Base-by-base conservation (phyloP, 2,329 filamentous ascomycete genomes). In the Cercospora canescens region DNA sequence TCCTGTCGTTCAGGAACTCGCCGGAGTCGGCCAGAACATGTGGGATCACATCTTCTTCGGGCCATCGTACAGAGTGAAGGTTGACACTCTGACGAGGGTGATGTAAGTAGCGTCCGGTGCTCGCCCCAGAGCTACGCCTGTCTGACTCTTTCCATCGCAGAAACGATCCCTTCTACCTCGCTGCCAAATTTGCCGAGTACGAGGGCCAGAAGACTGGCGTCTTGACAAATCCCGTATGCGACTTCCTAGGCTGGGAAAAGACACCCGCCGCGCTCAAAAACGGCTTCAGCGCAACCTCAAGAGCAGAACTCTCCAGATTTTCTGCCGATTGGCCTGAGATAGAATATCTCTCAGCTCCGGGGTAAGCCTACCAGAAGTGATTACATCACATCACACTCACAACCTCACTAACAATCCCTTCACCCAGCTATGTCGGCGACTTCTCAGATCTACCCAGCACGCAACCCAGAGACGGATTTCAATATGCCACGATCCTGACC, bases 21-120 rank as follows among this genome's bases (percentile, higher is more conserved):
- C 85, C 1, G 86, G 88, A 50, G 88, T 91, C 2, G 89, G 89
- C 6, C 84, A 84, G 66, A 88, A 90, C 76, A 80, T 91, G 4
- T 80, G 87, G 65, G 88, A 91, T 72, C 87, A 88, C 54, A 78
- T 71, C 39, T 73, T 77, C 68, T 83, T 86, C 21, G 75, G 68
- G 6, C 63, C 66, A 2, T 52, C 64, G 4, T 69, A 73, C 26
- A 69, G 65, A 18, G 72, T 75, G 35, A 71, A 74, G 18, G 60
- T 71, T 7, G 60, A 70, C 1, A 74, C 73, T 3, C 62, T 67
- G 28, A 70, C 66, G 24, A 50, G 48, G 6, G 60, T 71, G 16
- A 60, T 63, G 50, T 54, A 54, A 32, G 50, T 54, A 14, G 4
- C n/a, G n/a, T 1, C 21, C 7, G 1, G 14, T 28, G 26, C 26